phyloP scores from a whole-genome alignment of 371 early-diverging fungal species.

The Mucor circinelloides region DNA sequence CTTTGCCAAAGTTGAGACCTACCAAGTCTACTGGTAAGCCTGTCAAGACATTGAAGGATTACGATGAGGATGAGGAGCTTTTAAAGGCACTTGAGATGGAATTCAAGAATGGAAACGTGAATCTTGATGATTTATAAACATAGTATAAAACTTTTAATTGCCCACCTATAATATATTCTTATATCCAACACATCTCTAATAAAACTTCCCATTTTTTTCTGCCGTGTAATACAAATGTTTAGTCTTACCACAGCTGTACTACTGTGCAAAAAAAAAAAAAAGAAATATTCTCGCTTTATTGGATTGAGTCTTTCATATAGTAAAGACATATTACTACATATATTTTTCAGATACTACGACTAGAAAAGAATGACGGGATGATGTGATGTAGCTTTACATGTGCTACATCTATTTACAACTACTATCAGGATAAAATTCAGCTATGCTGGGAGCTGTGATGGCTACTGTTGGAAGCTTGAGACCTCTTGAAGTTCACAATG shows the following conservation, averaged over 20 bases:
- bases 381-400: not conserved
- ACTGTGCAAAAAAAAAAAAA: no score
- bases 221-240: not conserved
- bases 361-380: not conserved
- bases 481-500: constrained; percentile 5
- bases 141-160: not conserved
- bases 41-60: constrained; percentile 34
- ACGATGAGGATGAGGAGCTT: constrained; percentile 48
- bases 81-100: constrained; percentile 41
- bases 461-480: not conserved
- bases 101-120: constrained; percentile 33
- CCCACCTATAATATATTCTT: not conserved
- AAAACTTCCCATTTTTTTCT: not conserved
- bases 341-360: not conserved
- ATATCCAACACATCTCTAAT: not conserved
- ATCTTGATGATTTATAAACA: constrained; percentile 31
- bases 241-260: no score
- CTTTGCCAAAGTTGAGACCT: constrained; percentile 23
- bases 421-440: not conserved
- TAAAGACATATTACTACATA: not conserved
- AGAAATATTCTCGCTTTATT: not conserved
- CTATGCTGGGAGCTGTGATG: not conserved
- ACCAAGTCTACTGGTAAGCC: constrained; percentile 24
- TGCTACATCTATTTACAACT: not conserved
- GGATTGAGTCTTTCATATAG: not conserved